phyloP scores from a whole-genome alignment of 441 rosid genomes.

The Pelargonium cotyledonis region DNA sequence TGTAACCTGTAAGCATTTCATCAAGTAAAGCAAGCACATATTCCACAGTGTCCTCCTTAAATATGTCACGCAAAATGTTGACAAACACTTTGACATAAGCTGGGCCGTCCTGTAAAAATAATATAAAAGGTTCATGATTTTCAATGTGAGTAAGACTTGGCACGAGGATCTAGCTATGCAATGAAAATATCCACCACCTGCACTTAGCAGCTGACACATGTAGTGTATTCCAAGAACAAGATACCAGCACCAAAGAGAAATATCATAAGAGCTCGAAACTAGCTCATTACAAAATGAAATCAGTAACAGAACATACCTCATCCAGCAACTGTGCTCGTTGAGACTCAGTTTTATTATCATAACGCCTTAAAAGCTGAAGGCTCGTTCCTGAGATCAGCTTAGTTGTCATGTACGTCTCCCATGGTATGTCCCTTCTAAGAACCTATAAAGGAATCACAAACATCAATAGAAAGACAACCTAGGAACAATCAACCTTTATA shows the following conservation, averaged over 20 bases:
- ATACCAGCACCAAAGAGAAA: not conserved
- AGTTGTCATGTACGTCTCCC: constrained; percentile 93
- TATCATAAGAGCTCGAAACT: not conserved
- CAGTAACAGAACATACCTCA: constrained; percentile 45
- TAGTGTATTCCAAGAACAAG: not conserved
- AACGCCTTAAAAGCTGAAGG: constrained; percentile 84
- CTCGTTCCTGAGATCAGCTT: constrained; percentile 77
- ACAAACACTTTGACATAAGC: constrained; percentile 83
- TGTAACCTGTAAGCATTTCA: constrained; percentile 82
- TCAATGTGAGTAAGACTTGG: not conserved
- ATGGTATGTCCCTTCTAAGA: constrained; percentile 89
- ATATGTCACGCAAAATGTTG: constrained; percentile 73
- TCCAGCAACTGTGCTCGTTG: constrained; percentile 79
- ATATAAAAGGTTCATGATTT: not conserved
- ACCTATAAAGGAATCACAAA: constrained; percentile 38
- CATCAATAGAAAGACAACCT: not conserved
- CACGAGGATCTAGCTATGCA: not conserved
- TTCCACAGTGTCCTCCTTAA: constrained; percentile 94
- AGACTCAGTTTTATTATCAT: constrained; percentile 69
- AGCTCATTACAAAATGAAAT: not conserved
- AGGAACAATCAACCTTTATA: not conserved
- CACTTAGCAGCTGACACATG: not conserved
- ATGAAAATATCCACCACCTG: not conserved
- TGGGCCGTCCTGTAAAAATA: constrained; percentile 69
- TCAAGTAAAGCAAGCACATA: constrained; percentile 91